A percentile compares a stretch with the other conserved stretches of the same genome.
phyloP scores from a whole-genome alignment of 2,329 filamentous ascomycete species.

The Diaporthe sp. region DNA sequence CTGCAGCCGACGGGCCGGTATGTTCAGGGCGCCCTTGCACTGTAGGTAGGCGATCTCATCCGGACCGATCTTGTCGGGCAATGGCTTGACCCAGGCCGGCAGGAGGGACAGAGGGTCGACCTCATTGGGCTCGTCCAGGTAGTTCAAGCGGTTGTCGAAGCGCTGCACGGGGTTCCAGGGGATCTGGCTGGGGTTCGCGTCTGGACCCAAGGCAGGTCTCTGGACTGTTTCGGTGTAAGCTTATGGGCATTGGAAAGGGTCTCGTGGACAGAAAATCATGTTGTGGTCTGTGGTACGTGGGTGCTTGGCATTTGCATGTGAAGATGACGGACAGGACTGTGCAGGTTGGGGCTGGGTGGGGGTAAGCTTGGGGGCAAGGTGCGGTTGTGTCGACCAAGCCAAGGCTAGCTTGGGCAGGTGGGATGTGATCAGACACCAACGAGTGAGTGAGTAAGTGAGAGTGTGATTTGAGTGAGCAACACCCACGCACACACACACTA shows the following conservation, averaged over 20 bases:
- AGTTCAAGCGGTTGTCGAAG: background rate
- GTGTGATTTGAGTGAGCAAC: conserved; percentile 4
- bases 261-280: conserved; percentile 42
- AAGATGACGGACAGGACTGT: conserved; percentile 26
- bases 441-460: background rate
- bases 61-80: conserved; percentile 80
- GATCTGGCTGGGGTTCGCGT: conserved; percentile 44
- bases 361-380: background rate
- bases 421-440: background rate
- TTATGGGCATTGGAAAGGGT: conserved; percentile 31
- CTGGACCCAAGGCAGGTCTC: conserved; percentile 37
- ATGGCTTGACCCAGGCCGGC: conserved; percentile 77
- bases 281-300: background rate
- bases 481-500: conserved; percentile 1
- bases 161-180: conserved; percentile 44
- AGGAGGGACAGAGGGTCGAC: conserved; percentile 63
- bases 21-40: conserved; percentile 85
- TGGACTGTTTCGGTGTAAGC: conserved; percentile 42
- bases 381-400: background rate
- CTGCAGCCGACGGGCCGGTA: conserved; percentile 79
- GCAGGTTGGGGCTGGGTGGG: conserved; percentile 5
- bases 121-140: conserved; percentile 53
- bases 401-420: background rate
- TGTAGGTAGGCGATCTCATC: conserved; percentile 89
- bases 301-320: conserved; percentile 42